Conservation (phyloP, 768 basidiomycete genomes). For the Lentinula edodes region DNA sequence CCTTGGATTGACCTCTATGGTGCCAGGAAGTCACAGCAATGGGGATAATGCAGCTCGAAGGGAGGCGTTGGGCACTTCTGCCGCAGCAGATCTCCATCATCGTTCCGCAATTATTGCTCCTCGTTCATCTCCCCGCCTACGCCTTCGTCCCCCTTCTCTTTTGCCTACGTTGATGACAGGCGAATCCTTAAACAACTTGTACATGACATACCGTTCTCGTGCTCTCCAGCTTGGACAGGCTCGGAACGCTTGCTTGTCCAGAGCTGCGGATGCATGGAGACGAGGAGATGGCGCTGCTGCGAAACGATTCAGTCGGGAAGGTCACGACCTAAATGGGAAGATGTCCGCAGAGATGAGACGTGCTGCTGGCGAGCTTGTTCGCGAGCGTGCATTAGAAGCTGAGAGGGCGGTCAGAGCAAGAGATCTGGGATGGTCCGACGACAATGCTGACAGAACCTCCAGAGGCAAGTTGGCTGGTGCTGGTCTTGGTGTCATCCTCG, state of each 20-base stretch:
- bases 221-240: slow-evolving; percentile 91
- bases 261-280: slow-evolving; percentile 95
- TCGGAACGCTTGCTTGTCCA: slow-evolving; percentile 88
- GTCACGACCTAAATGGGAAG: slow-evolving; percentile 87
- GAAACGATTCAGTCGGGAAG: slow-evolving; percentile 90
- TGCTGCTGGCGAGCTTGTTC: slow-evolving; percentile 81
- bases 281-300: slow-evolving; percentile 94
- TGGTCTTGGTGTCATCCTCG: slow-evolving; percentile 81
- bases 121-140: slow-evolving; percentile 78
- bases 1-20: slow-evolving; percentile 24
- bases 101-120: slow-evolving; percentile 72
- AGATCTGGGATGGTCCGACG: slow-evolving; percentile 72
- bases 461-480: slow-evolving; percentile 75
- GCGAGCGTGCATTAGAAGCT: slow-evolving; percentile 70
- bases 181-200: slow-evolving; percentile 69
- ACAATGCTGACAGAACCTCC: slow-evolving; percentile 68
- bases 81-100: slow-evolving; percentile 58
- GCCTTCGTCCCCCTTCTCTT: slow-evolving; percentile 74
- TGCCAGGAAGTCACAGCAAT: slow-evolving; percentile 7
- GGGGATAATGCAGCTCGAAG: slow-evolving; percentile 41
- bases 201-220: slow-evolving; percentile 84
- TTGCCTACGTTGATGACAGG: slow-evolving; percentile 90
- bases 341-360: slow-evolving; percentile 83
- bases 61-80: slow-evolving; percentile 53
- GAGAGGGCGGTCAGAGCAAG: slow-evolving; percentile 71